Evolutionary conservation across 2,329 filamentous ascomycete species (phyloP), one percentile per base, ranked within the genome.

Genomic region (Tetracladium maxilliforme): DNA sequence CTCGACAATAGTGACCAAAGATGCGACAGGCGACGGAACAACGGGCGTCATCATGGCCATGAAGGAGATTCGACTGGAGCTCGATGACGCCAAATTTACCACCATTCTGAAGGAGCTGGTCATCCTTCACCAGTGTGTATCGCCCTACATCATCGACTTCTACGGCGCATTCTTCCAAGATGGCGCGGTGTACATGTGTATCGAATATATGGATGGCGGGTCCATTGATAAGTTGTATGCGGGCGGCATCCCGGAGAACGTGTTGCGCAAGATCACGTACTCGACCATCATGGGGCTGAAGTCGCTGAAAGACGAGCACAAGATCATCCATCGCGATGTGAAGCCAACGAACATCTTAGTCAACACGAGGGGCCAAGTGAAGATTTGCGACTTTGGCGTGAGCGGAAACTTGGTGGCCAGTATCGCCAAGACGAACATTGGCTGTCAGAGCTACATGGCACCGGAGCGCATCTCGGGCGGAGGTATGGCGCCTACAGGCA

Each of bases 151-250:
- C 38, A 90, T 98, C 49, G 87, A 98, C 45, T 98, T 98, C 43
- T 98, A 95, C 48, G 90, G 90, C 1, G 90, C 90, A 5, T 98
- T 98, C 49, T 98, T 94, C 61, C 90, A 98, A 45, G 90, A 98
- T 56, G 87, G 90, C 15, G 90, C 90, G 1, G 90, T 98, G 3
- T 98, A 98, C 51, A 95, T 98, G 49, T 98, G 90, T 54, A 93
- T 98, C 49, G 90, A 98, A 53, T 93, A 84, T 52, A 98, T 98
- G 90, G 86, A 98, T 45, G 90, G 90, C 23, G 90, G 90, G 6
- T 95, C 86, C 19, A 86, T 95, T 44, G 90, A 98, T 60, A 94
- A 94, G 50, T 56, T 98, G 9, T 98, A 98, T 48, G 68, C 68
- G 8, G 82, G 86, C 31, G 90, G 90, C 22, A 76, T 98, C 7